phyloP scores from a whole-genome alignment of 1,139 yeast genomes.

The Taphrina wiesneri region DNA sequence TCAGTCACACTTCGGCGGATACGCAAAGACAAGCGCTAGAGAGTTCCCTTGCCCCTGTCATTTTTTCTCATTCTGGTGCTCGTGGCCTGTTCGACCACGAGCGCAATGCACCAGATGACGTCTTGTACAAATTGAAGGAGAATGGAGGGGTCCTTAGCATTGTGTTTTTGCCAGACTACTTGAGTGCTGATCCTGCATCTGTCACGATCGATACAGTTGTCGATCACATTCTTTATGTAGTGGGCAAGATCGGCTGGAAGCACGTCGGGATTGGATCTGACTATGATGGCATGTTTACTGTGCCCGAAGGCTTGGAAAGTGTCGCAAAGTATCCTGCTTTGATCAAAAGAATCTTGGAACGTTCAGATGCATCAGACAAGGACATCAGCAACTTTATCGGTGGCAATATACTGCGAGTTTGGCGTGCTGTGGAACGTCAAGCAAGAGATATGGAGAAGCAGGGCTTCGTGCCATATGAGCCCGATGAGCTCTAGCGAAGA shows the following conservation, averaged over 20 bases:
- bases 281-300: conserved; percentile 56
- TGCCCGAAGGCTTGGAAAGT: conserved; percentile 56
- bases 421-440: conserved; percentile 52
- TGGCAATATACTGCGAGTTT: conserved; percentile 53
- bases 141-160: conserved; percentile 56
- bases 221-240: conserved; percentile 52
- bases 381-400: conserved; percentile 54
- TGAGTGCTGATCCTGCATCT: conserved; percentile 43
- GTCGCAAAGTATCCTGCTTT: conserved; percentile 58
- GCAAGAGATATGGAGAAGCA: not conserved
- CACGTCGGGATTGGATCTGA: conserved; percentile 60
- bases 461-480: conserved; percentile 12
- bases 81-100: conserved; percentile 50
- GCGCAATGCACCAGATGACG: conserved; percentile 57
- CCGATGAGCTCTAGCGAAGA: conserved; percentile 20
- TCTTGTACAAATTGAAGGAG: conserved; percentile 48
- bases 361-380: conserved; percentile 48
- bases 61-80: conserved; percentile 56
- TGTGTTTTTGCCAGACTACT: conserved; percentile 53
- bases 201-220: conserved; percentile 55
- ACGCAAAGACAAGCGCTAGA: conserved; percentile 54
- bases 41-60: conserved; percentile 53
- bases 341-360: conserved; percentile 44
- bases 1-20: conserved; percentile 55
- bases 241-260: conserved; percentile 55